Percentiles rank a stretch among this genome's conserved stretches.
Conservation (phyloP, 768 basidiomycete species). For the Hericium coralloides region DNA sequence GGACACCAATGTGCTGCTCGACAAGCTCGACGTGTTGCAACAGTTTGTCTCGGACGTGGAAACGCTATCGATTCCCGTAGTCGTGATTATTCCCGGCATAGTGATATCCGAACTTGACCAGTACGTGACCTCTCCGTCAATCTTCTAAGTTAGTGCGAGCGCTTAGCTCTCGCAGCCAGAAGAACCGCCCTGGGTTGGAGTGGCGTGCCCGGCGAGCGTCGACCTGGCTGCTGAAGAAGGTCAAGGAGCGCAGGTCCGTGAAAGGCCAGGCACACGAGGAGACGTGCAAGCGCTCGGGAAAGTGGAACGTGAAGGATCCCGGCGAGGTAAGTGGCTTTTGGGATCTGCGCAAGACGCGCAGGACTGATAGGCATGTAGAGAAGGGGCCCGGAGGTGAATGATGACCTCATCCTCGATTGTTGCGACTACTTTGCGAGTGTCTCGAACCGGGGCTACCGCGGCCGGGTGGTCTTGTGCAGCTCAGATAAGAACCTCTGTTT, state of each 20-base stretch:
- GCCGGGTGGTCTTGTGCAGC: constrained; percentile 49
- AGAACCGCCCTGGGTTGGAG: constrained; percentile 7
- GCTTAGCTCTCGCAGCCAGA: constrained; percentile 5
- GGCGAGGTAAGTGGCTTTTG: constrained; percentile 31
- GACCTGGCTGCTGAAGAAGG: constrained; percentile 55
- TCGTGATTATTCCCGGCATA: constrained; percentile 62
- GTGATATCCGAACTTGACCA: constrained; percentile 74
- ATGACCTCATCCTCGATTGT: constrained; percentile 69
- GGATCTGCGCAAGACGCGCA: neutral
- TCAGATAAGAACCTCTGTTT: constrained; percentile 61
- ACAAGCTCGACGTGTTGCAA: constrained; percentile 53
- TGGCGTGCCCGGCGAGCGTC: constrained; percentile 34
- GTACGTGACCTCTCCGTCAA: constrained; percentile 29
- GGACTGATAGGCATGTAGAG: constrained; percentile 1
- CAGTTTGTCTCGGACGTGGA: constrained; percentile 59
- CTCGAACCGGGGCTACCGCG: constrained; percentile 22
- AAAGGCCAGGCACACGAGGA: constrained; percentile 57
- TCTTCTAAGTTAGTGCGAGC: neutral
- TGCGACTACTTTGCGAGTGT: constrained; percentile 46
- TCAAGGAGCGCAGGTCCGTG: constrained; percentile 45
- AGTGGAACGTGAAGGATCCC: constrained; percentile 45
- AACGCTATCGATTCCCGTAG: constrained; percentile 35
- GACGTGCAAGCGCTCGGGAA: constrained; percentile 50
- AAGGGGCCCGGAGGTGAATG: constrained; percentile 40
- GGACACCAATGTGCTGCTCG: constrained; percentile 74